phyloP scores from a whole-genome alignment of 768 basidiomycete genomes.

The Leccinellum luteum region DNA sequence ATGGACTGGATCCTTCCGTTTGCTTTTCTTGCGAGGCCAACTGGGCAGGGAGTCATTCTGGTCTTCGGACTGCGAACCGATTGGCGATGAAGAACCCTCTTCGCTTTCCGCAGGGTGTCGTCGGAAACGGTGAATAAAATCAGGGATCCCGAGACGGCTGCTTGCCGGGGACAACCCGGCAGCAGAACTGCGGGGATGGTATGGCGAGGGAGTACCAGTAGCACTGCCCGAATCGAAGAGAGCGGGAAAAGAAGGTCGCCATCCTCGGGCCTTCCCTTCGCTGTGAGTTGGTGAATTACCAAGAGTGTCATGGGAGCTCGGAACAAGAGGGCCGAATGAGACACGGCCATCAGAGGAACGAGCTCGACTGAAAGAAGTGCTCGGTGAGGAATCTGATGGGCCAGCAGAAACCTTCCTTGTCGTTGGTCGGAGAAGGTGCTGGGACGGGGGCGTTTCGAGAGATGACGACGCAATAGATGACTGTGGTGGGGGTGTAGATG shows the following conservation, averaged over 20 bases:
- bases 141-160: slow-evolving; percentile 40
- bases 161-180: slow-evolving; percentile 43
- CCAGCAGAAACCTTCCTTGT: slow-evolving; percentile 27
- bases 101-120: slow-evolving; percentile 42
- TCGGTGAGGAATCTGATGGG: slow-evolving; percentile 39
- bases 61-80: slow-evolving; percentile 46
- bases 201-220: slow-evolving; percentile 34
- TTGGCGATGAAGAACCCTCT: slow-evolving; percentile 45
- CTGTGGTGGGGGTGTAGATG: slow-evolving; percentile 13
- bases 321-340: slow-evolving; percentile 57
- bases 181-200: slow-evolving; percentile 22
- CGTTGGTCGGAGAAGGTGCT: slow-evolving; percentile 9
- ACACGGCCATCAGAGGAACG: slow-evolving; percentile 47
- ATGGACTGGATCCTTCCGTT: slow-evolving; percentile 24
- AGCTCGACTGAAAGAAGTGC: slow-evolving; percentile 38
- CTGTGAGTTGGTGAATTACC: slow-evolving; percentile 45
- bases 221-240: slow-evolving; percentile 34
- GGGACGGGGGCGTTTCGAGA: slow-evolving; percentile 10
- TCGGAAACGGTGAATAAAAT: slow-evolving; percentile 36
- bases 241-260: slow-evolving; percentile 29
- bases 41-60: slow-evolving; percentile 28
- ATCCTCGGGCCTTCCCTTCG: slow-evolving; percentile 33
- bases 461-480: slow-evolving; percentile 16
- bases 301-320: slow-evolving; percentile 45
- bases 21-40: slow-evolving; percentile 5